Evolutionary conservation across 2,329 filamentous ascomycete species (phyloP), one percentile per base, ranked within the genome.

Genomic region (Chrysoporthe austroafricana): DNA sequence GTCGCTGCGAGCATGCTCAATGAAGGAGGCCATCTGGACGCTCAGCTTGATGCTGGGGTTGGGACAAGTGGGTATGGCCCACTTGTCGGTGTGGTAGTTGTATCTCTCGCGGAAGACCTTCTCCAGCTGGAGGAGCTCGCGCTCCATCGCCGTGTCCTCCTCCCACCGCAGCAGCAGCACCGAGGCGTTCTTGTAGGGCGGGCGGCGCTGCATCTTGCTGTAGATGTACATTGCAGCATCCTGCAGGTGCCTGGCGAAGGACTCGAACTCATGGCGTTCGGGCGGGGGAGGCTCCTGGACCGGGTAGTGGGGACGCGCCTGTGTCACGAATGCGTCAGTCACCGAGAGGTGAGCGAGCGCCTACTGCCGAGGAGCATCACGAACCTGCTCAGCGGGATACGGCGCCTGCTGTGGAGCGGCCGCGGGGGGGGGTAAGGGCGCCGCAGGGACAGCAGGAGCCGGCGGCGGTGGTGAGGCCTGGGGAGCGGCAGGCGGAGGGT

Each of bases 211-310:
- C 58, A 86, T 86, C 77, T 89, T 87, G 70, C 86, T 83, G 75
- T 89, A 86, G 72, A 90, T 89, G 73, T 89, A 81, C 84, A 89
- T 89, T 71, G 88, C 88, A 62, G 88, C 88, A 83, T 90, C 88
- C 75, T 90, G 88, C 57, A 90, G 83, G 78, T 90, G 88, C 59
- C 88, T 84, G 69, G 88, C 88, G 74, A 90, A 90, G 64, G 86
- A 84, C 77, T 90, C 88, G 77, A 90, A 90, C 73, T 90, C 87
- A 77, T 87, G 83, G 71, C 85, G 83, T 73, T 87, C 83, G 66
- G 77, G 74, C 72, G 69, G 67, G 46, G 63, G 57, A 13, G 73
- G 50, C 39, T 73, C 73, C 66, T 72, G 63, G 36, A 69, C 67
- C 54, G 62, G 50, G 16, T 70, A 72, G 39, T 70, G 69, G 48